A percentile compares a stretch with the other conserved stretches of the same genome.
Evolutionary conservation across 306 rosid species (phyloP).

Genomic region (Cicer chorassanicum): DNA sequence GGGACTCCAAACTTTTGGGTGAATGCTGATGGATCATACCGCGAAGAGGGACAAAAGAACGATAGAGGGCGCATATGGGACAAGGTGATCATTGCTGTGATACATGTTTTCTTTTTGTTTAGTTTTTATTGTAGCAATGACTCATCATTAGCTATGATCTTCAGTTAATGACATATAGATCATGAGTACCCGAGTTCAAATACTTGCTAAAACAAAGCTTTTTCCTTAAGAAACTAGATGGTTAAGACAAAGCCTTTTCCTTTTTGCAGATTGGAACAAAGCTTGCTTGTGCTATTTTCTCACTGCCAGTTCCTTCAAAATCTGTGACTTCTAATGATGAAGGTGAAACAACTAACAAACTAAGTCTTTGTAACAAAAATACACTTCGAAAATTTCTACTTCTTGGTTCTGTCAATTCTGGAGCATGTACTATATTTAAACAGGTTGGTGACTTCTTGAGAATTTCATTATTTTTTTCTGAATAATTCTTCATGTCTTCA

Average conservation of each 20-base stretch:
- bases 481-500: conserved; percentile 12
- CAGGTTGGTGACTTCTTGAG: conserved; percentile 59
- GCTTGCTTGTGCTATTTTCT: conserved; percentile 52
- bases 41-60: conserved; percentile 77
- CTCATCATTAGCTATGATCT: conserved; percentile 20
- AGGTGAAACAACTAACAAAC: conserved; percentile 30
- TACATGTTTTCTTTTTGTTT: conserved; percentile 15
- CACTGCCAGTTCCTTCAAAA: conserved; percentile 66
- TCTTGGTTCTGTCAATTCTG: conserved; percentile 73
- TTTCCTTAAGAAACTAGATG: too few species aligned
- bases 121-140: conserved; percentile 11
- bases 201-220: too few species aligned
- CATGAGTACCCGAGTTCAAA: too few species aligned
- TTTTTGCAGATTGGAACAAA: conserved; percentile 54
- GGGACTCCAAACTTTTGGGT: conserved; percentile 81
- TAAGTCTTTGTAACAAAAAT: conserved; percentile 31
- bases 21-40: conserved; percentile 68
- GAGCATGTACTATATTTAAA: conserved; percentile 80
- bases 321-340: conserved; percentile 39
- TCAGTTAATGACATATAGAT: too few species aligned
- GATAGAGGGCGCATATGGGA: conserved; percentile 70
- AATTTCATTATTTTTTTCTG: conserved; percentile 15
- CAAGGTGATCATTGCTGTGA: conserved; percentile 57
- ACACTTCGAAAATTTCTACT: conserved; percentile 61
- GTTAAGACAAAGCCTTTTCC: too few species aligned